Evolutionary conservation across 2,329 filamentous ascomycete species (phyloP).

Genomic region (Epichloe baconii): DNA sequence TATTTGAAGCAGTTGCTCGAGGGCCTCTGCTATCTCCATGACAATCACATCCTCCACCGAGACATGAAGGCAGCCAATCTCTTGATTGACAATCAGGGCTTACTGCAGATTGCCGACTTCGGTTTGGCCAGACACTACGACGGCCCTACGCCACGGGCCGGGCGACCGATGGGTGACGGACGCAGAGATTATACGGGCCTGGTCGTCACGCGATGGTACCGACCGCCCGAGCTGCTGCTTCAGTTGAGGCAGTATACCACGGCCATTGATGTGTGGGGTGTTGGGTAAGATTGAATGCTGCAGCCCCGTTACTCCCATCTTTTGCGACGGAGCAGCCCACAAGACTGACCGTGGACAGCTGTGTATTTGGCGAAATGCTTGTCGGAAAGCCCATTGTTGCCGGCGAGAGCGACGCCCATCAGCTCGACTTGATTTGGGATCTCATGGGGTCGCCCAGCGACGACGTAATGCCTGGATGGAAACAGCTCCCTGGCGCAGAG

Average conservation of each 20-base stretch:
- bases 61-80: slow-evolving; percentile 99
- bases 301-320: background rate
- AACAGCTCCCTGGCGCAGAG: slow-evolving; percentile 67
- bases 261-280: slow-evolving; percentile 96
- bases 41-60: slow-evolving; percentile 78
- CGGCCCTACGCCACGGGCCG: slow-evolving; percentile 62
- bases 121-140: slow-evolving; percentile 90
- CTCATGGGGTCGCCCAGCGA: slow-evolving; percentile 83
- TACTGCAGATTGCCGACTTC: slow-evolving; percentile 95
- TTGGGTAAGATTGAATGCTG: slow-evolving; percentile 50
- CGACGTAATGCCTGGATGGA: slow-evolving; percentile 87
- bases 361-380: slow-evolving; percentile 97
- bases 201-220: slow-evolving; percentile 94
- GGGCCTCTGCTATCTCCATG: slow-evolving; percentile 81
- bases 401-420: slow-evolving; percentile 77
- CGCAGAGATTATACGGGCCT: slow-evolving; percentile 88
- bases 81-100: slow-evolving; percentile 85
- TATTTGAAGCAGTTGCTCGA: slow-evolving; percentile 91
- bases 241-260: slow-evolving; percentile 88
- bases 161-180: slow-evolving; percentile 71
- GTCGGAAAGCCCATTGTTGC: slow-evolving; percentile 83
- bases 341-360: slow-evolving; percentile 41
- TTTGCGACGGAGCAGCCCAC: too few species aligned
- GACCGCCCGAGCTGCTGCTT: slow-evolving; percentile 82
- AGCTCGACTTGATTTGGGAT: slow-evolving; percentile 88